Evolutionary conservation across 2,329 filamentous ascomycete species (phyloP), one percentile per base, ranked within the genome.

Genomic region (Penicillium sp.): DNA sequence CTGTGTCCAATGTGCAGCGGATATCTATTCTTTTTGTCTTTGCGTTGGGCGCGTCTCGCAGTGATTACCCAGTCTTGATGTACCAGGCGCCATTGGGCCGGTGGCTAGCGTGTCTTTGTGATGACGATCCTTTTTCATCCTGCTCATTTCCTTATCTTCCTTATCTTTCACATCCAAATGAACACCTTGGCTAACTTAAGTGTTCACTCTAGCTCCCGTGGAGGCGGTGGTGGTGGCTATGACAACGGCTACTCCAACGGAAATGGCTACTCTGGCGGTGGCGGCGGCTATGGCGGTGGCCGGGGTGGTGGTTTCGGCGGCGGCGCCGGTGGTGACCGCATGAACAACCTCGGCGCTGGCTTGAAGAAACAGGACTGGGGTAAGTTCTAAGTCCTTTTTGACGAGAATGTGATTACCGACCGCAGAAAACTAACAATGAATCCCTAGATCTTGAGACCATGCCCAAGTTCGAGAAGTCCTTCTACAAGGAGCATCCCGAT

Each of bases 381-480:
- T 93, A 80, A 75, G 89, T 82, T 61, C 29, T 4, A 41, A 22
- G 2, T 14, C 4, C n/a, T 9, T 9, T 8, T 57, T 45, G 37
- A 12, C 51, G 53, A 14, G 23, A 29, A 47, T n/a, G 26, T 15
- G 41, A 12, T 49, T 47, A 29, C 51, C 8, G 26, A 47, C 23
- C 49, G 35, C 40, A 50, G 33, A 35, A 57, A 59, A 61, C 68
- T 71, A 64, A 74, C 60, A 23, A 48, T 41, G 54, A 54, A n/a
- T 56, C 35, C 48, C 20, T 64, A 94, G 94, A 99, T 73, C 68
- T 94, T 51, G 81, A 75, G 69, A 75, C 87, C 6, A 72, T 99
- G 44, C 93, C 94, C 67, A 97, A 97, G 78, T 99, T 99, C 79
- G 94, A 99, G 75, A 99, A 99, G 80, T 92, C 90, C 8, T 99